phyloP scores from a whole-genome alignment of 2,329 filamentous ascomycete genomes.

The Fusarium piperis region DNA sequence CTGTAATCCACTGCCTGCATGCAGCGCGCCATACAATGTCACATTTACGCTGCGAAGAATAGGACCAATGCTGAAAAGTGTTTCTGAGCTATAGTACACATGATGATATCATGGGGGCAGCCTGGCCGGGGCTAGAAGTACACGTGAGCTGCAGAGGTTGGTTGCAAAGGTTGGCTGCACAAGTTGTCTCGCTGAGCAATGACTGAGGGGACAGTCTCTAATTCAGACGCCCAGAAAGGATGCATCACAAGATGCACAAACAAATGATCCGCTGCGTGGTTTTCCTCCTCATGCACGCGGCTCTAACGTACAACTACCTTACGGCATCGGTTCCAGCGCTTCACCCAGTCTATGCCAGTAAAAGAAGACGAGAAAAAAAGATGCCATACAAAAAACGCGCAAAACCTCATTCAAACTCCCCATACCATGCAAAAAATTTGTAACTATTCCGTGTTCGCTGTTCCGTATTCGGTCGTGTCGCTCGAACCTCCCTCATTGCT shows the following conservation, averaged over 20 bases:
- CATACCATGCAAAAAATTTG: constrained; percentile 33
- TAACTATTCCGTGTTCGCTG: constrained; percentile 1
- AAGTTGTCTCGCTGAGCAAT: neutral
- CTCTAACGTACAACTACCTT: neutral
- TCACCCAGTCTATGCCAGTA: constrained; percentile 21
- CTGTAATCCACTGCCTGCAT: constrained; percentile 28
- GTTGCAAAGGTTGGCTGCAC: neutral
- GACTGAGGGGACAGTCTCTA: neutral
- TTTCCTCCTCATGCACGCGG: neutral
- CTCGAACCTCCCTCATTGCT: constrained; percentile 61
- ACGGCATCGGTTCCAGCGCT: neutral
- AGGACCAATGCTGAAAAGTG: constrained; percentile 32
- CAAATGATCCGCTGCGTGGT: neutral
- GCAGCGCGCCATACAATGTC: constrained; percentile 38
- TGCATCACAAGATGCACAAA: neutral
- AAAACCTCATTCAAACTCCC: constrained; percentile 34
- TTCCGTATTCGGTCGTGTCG: constrained; percentile 4
- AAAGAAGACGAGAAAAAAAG: neutral
- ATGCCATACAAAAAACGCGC: neutral
- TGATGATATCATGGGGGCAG: neutral
- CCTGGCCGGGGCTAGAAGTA: neutral
- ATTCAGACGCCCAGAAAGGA: neutral
- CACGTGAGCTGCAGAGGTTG: constrained; percentile 8
- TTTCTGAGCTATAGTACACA: constrained; percentile 9
- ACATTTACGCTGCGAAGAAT: constrained; percentile 32